phyloP scores from a whole-genome alignment of 495 filamentous ascomycete genomes.

The Penicillium paxilli region DNA sequence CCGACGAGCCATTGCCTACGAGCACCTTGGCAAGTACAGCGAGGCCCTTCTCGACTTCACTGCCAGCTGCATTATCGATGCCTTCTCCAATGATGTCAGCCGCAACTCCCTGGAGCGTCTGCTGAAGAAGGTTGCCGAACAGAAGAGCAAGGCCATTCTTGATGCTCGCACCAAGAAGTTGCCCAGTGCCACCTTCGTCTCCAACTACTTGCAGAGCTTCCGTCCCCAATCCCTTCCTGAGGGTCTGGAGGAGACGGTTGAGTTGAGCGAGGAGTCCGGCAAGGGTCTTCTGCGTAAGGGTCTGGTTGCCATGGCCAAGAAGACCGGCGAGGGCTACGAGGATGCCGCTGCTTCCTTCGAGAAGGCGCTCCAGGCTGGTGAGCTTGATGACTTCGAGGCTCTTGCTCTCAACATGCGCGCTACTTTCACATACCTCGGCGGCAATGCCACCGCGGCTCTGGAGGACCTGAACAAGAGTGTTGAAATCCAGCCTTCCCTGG shows the following conservation, averaged over 20 bases:
- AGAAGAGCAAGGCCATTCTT: slow-evolving; percentile 85
- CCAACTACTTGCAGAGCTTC: slow-evolving; percentile 99
- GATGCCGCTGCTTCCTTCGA: slow-evolving; percentile 84
- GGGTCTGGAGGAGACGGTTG: slow-evolving; percentile 77
- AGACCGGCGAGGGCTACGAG: slow-evolving; percentile 86
- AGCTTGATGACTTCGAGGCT: slow-evolving; percentile 77
- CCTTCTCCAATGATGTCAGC: slow-evolving; percentile 84
- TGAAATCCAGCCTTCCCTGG: slow-evolving; percentile 80
- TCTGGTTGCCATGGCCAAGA: slow-evolving; percentile 74
- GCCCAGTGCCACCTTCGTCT: slow-evolving; percentile 92
- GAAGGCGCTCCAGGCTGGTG: slow-evolving; percentile 77
- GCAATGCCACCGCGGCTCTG: slow-evolving; percentile 80
- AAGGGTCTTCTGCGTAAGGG: slow-evolving; percentile 83
- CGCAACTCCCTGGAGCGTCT: slow-evolving; percentile 88
- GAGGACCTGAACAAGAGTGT: slow-evolving; percentile 87
- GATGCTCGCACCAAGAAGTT: slow-evolving; percentile 76
- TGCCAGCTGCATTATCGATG: slow-evolving; percentile 97
- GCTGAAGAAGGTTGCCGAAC: slow-evolving; percentile 94
- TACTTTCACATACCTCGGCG: slow-evolving; percentile 90
- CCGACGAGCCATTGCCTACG: slow-evolving; percentile 92
- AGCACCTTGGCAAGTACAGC: slow-evolving; percentile 86
- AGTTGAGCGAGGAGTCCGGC: slow-evolving; percentile 75
- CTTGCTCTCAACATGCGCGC: slow-evolving; percentile 94
- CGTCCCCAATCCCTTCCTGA: slow-evolving; percentile 72
- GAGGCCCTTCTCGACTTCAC: slow-evolving; percentile 97